Evolutionary conservation across 345 rosid species (phyloP), one percentile per base, ranked within the genome.

Genomic region (Ceriops zippeliana): DNA sequence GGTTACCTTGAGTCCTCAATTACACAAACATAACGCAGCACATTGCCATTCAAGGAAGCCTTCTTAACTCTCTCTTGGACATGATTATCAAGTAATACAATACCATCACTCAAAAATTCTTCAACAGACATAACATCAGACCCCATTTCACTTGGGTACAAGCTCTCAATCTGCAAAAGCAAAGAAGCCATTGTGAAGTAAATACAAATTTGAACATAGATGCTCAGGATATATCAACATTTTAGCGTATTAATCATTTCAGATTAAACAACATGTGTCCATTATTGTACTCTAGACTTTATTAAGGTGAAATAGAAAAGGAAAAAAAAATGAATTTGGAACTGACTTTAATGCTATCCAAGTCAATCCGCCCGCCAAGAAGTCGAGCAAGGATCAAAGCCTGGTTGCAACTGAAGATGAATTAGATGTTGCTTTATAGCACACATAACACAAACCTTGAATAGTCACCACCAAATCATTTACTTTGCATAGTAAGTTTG

Each of bases 371-470:
- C 66, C 78, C 84, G 62, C 98, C 95, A 63, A 93, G 96, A 69
- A 89, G 81, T 57, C 98, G 90, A 80, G 97, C 91, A 75, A 93
- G 95, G 75, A 91, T 93, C 83, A 93, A 84, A 27, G 87, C 95
- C 98, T 93, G 83, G 70, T 72, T 67, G 60, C 68, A 66, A 66
- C 77, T 17, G 70, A 78, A 63, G 64, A 70, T 69, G 70, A 54
- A 35, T 24, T 38, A 58, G 59, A 17, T 38, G n/a, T 11, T 56
- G 32, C 49, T 15, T 42, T 13, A 61, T 30, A 27, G 35, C 66
- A 7, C 26, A 58, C 21, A 1, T 27, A 56, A 56, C 28, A 56
- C 27, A 24, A 62, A 56, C 13, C 31, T 56, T 21, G 59, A 56
- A 56, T 24, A 8, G 10, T 56, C 59, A 56, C 7, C 31, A 24